Evolutionary conservation across 306 rosid species (phyloP).

Genomic region (Rosa lucieae): DNA sequence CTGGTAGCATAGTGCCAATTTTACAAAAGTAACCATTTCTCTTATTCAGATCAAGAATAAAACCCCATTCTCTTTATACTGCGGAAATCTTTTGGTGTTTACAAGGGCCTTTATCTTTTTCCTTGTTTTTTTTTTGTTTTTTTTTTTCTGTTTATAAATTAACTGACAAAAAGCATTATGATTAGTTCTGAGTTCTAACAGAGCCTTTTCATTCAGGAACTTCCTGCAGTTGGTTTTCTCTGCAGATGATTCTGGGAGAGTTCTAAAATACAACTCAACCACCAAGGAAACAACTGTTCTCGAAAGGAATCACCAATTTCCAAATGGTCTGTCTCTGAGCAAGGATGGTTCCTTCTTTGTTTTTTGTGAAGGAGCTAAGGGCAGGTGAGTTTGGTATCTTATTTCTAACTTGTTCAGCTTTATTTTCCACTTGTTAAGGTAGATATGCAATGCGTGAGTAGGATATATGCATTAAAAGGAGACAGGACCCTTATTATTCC

Average conservation of each 20-base stretch:
- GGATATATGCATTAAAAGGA: constrained; percentile 3
- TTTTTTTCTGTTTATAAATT: not conserved
- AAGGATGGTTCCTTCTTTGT: constrained; percentile 85
- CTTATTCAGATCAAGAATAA: not conserved
- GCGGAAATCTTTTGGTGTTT: not conserved
- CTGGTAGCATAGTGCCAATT: not conserved
- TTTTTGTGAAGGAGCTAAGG: constrained; percentile 64
- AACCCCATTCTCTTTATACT: not conserved
- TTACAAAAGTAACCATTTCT: not conserved
- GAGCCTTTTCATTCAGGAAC: constrained; percentile 53
- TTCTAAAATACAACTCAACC: constrained; percentile 70
- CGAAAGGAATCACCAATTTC: constrained; percentile 65
- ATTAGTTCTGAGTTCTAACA: constrained; percentile 26
- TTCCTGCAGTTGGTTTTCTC: constrained; percentile 78
- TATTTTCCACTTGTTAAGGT: not conserved
- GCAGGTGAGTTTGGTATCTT: constrained; percentile 58
- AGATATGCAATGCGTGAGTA: not conserved
- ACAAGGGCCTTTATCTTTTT: not conserved
- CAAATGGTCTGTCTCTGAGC: constrained; percentile 90
- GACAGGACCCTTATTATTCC: not conserved
- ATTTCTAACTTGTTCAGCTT: not conserved
- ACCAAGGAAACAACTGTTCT: constrained; percentile 85
- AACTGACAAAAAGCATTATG: not conserved
- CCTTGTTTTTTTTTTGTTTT: not conserved
- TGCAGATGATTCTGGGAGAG: constrained; percentile 68